Evolutionary conservation across 2,329 filamentous ascomycete species (phyloP), one percentile per base, ranked within the genome.

Genomic region (Trichoderma pleuroti): DNA sequence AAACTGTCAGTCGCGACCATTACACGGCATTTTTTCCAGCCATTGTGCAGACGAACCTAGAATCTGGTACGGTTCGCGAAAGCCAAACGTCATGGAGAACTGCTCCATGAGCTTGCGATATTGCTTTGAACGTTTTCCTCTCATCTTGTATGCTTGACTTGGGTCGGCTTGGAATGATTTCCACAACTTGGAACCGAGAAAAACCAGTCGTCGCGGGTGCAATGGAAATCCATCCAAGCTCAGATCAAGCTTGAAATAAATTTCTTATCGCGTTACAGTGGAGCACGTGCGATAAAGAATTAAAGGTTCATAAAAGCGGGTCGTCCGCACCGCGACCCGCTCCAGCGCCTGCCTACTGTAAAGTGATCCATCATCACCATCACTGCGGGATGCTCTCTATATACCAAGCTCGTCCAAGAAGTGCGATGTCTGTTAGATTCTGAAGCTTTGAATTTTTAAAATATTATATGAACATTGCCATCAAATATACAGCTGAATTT

Each of bases 41-140:
- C 34, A 24, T 16, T 63, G 18, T 28, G 57, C 26, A 21, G 71
- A 77, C 84, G 71, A 83, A 91, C 89, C 85, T 56, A 97, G 84
- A 65, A 97, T 91, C 83, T 98, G 96, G 83, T 98, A 98, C 12
- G 96, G 94, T 82, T 96, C 92, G 75, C 94, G 93, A 81, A 98
- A 98, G 72, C 92, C 91, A 79, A 97, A 98, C 72, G 90, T 90
- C 80, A 95, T 87, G 78, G 91, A 90, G 86, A 94, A 97, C 79
- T 95, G 91, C 82, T 93, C 91, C 91, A 99, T 97, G 77, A 98
- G 90, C 89, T 98, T 98, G 76, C 85, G 84, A 76, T 87, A 87
- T 75, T 86, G 84, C 74, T 87, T 87, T 26, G 84, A 84, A 16
- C 85, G 81, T 78, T 86, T 86, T 67, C 84, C 84, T 77, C 84